Evolutionary conservation across 371 early-diverging fungal species (phyloP).

Genomic region (Rhizopus sp.): DNA sequence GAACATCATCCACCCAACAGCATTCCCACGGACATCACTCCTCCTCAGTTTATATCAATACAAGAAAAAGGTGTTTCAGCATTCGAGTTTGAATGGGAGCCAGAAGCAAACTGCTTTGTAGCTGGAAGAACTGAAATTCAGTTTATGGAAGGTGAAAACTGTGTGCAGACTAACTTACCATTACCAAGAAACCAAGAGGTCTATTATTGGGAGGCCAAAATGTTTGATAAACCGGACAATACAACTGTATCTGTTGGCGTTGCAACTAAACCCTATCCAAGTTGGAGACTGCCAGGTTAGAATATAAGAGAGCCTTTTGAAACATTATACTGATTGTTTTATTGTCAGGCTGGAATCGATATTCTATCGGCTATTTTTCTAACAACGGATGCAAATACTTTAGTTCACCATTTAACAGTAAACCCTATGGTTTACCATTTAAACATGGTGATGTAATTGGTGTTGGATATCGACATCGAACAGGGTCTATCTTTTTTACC

Average conservation of each 20-base stretch:
- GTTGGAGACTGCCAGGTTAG: constrained; percentile 67
- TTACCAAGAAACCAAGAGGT: constrained; percentile 78
- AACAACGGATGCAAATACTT: constrained; percentile 66
- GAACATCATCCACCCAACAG: constrained; percentile 62
- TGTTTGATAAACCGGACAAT: constrained; percentile 60
- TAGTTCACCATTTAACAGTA: constrained; percentile 67
- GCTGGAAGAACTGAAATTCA: constrained; percentile 78
- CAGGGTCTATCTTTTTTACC: constrained; percentile 78
- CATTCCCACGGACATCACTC: constrained; percentile 64
- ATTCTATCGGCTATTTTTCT: constrained; percentile 73
- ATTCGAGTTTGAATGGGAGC: constrained; percentile 79
- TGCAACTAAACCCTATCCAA: constrained; percentile 70
- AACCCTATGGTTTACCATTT: constrained; percentile 61
- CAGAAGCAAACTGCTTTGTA: constrained; percentile 66
- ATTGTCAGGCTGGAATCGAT: constrained; percentile 65
- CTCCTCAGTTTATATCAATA: constrained; percentile 65
- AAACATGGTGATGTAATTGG: constrained; percentile 78
- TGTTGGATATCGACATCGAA: constrained; percentile 74
- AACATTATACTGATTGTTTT: too few species aligned
- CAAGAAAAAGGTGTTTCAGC: constrained; percentile 86
- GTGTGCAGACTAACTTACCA: constrained; percentile 81
- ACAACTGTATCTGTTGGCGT: constrained; percentile 70
- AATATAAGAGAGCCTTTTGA: constrained; percentile 5
- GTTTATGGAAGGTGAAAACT: constrained; percentile 73
- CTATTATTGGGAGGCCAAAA: constrained; percentile 77